Evolutionary conservation across 164 flowering plant species (phyloP).

Genomic region (Aristolochia fimbriata): DNA sequence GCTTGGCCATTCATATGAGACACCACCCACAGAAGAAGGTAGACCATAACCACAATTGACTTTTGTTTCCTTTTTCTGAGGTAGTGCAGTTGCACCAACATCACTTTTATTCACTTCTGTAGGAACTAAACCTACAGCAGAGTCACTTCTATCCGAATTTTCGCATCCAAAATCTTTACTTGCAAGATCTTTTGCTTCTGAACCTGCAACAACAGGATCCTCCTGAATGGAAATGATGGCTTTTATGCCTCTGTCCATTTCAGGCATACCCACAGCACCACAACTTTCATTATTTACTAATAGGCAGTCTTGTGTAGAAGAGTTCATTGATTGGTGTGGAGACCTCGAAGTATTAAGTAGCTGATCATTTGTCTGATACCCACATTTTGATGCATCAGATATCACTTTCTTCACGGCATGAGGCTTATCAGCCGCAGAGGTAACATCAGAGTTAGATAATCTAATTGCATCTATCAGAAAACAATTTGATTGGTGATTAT

Average conservation of each 20-base stretch:
- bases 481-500: no score
- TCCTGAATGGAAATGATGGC: slow-evolving; percentile 11
- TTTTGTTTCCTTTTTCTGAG: slow-evolving; percentile 22
- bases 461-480: no score
- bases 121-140: slow-evolving; percentile 5
- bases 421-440: no score
- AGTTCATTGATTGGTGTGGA: no score
- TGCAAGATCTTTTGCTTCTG: slow-evolving; percentile 6
- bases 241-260: slow-evolving; percentile 5
- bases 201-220: slow-evolving; percentile 8
- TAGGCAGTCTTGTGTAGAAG: no score
- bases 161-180: background rate
- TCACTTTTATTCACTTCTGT: slow-evolving; percentile 10
- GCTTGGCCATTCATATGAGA: slow-evolving; percentile 82
- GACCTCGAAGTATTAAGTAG: no score
- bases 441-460: no score
- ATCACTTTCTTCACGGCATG: no score
- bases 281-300: no score
- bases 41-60: slow-evolving; percentile 17
- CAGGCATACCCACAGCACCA: slow-evolving; percentile 10
- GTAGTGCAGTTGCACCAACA: slow-evolving; percentile 19
- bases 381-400: no score
- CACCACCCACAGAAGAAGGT: slow-evolving; percentile 27
- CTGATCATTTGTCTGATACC: no score
- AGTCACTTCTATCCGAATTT: background rate